Base-by-base conservation (phyloP, 176 grass and related monocot species). In the Hordeum marinum region DNA sequence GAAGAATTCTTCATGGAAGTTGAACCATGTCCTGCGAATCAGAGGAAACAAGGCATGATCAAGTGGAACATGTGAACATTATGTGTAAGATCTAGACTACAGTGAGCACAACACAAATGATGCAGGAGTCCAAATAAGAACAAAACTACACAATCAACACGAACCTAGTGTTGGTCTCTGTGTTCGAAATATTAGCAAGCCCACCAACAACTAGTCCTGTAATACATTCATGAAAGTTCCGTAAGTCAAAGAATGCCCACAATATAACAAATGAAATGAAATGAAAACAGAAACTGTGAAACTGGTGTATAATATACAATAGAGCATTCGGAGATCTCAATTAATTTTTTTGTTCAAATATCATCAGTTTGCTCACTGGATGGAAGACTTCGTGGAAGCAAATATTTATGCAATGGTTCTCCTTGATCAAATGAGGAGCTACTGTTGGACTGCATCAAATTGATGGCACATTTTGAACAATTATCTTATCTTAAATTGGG, bases 1-100 rank as follows among this genome's bases (percentile, higher is more conserved):
- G 86, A 98, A 98, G 76, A 98, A 98, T 77, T 98, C 96, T 80
- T 98, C 96, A 71, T 98, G 96, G 61, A 98, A 98, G 83, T 98
- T 98, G 90, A 98, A 98, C 96, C 96, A 98, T 21, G 88, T 86
- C 93, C 96, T 98, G 88, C 21, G 72, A 86, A 91, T 80, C 35
- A 31, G 80, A 85, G 41, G 69, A 39, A 58, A 84, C 11, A 80
- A 73, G 29, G 68, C 11, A 63, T 82, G 69, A 90, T 75, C 78
- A 59, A 63, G 69, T 79, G 31, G 13, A 64, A 37, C 34, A 80
- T 65, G 73, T 2, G 65, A n/a, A 73, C 83, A 86, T 6, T 37
- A 20, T 34, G 23, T 39, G 23, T 36, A 24, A 76, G 63, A 69
- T 80, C 2, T 85, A 82, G 61, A 82, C 21, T 27, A 55, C 17